phyloP scores from a whole-genome alignment of 805 yeast species.

The Priceomyces fermenticarens region DNA sequence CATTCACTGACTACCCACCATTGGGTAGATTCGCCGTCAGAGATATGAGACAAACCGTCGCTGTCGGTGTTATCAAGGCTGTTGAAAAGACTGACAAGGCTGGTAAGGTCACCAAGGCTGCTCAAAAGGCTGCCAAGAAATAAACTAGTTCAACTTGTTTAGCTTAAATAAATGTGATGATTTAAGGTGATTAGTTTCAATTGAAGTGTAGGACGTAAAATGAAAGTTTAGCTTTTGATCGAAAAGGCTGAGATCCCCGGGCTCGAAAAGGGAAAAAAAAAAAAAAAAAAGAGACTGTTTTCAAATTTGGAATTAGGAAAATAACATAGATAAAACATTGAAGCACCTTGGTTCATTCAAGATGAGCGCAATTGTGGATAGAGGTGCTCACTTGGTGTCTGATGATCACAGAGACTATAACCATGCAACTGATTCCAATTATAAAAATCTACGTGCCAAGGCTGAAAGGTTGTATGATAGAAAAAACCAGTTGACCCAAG shows the following conservation, averaged over 20 bases:
- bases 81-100: conserved; percentile 47
- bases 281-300: too few relatives aligned
- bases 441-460: conserved; percentile 56
- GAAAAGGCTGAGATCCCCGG: too few relatives aligned
- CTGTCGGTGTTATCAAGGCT: conserved; percentile 96
- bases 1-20: conserved; percentile 45
- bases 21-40: conserved; percentile 68
- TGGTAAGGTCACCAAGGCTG: conserved; percentile 50
- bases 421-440: conserved; percentile 67
- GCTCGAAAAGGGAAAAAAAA: background rate
- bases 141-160: conserved; percentile 21
- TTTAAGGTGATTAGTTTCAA: background rate
- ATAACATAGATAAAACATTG: too few relatives aligned
- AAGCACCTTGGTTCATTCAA: too few relatives aligned
- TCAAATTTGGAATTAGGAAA: too few relatives aligned
- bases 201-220: background rate
- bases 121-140: conserved; percentile 46
- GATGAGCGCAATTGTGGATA: conserved; percentile 13
- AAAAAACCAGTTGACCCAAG: conserved; percentile 51
- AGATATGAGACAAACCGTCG: conserved; percentile 99
- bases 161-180: conserved; percentile 4
- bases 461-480: conserved; percentile 68
- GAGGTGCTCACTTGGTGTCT: conserved; percentile 25
- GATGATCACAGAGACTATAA: conserved; percentile 54
- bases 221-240: too few relatives aligned